phyloP scores from a whole-genome alignment of 2,329 filamentous ascomycete species.

The Macrophomina phaseolina region DNA sequence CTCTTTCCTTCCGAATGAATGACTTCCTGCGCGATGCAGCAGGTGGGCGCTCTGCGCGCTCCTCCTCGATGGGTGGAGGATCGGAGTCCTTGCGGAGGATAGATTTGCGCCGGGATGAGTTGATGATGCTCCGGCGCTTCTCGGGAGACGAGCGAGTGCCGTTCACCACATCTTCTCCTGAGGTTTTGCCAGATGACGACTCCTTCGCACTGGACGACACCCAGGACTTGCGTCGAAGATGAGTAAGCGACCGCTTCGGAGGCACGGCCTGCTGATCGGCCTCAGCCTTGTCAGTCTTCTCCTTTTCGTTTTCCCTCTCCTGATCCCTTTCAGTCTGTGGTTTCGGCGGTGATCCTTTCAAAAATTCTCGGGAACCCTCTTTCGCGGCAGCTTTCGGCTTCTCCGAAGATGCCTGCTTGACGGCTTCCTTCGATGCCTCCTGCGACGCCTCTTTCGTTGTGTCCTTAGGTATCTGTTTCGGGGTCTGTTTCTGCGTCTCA shows the following conservation, averaged over 20 bases:
- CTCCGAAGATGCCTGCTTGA: neutral
- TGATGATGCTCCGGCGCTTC: conserved; percentile 26
- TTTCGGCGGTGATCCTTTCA: conserved; percentile 1
- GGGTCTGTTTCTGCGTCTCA: neutral
- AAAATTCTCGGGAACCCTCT: neutral
- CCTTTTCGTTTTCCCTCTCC: conserved; percentile 18
- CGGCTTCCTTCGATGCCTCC: neutral
- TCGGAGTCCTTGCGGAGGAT: conserved; percentile 27
- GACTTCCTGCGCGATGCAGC: conserved; percentile 20
- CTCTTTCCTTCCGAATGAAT: conserved; percentile 27
- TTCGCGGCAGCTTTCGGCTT: neutral
- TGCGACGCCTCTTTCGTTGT: neutral
- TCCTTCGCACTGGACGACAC: conserved; percentile 34
- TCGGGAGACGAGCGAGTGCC: conserved; percentile 22
- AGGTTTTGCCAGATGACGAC: conserved; percentile 34
- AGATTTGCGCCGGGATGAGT: conserved; percentile 20
- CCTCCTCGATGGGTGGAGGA: conserved; percentile 12
- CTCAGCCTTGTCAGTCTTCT: conserved; percentile 19
- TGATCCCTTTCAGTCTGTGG: conserved; percentile 11
- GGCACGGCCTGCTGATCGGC: conserved; percentile 24
- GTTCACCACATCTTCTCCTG: conserved; percentile 24
- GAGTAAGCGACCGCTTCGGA: conserved; percentile 25
- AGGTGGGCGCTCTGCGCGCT: conserved; percentile 4
- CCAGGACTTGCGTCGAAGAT: conserved; percentile 28
- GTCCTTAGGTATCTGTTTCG: neutral